Evolutionary conservation across 2,329 filamentous ascomycete genomes (phyloP).

Genomic region (Pseudonectria foliicola): DNA sequence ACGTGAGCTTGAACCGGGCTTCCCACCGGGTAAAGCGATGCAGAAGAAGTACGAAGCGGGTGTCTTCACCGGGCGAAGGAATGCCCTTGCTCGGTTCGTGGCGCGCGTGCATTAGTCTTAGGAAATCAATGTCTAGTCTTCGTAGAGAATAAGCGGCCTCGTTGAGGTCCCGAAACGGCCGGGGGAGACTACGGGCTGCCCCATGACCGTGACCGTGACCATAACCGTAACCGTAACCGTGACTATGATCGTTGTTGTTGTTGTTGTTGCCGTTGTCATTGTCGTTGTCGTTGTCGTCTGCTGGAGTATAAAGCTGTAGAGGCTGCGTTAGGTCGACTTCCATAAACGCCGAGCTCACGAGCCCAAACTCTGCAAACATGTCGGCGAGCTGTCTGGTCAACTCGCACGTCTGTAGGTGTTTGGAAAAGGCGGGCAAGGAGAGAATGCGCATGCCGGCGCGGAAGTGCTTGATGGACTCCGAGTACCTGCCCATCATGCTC

Average conservation of each 20-base stretch:
- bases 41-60: conserved; percentile 8
- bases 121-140: conserved; percentile 6
- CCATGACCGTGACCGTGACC: too few species aligned
- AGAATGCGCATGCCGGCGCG: conserved; percentile 10
- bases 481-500: conserved; percentile 14
- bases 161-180: conserved; percentile 11
- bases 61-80: conserved; percentile 1
- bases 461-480: conserved; percentile 14
- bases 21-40: too few species aligned
- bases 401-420: conserved; percentile 1
- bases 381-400: conserved; percentile 11
- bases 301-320: conserved; percentile 5
- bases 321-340: conserved; percentile 1
- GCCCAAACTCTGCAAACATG: conserved; percentile 12
- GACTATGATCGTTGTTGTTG: too few species aligned
- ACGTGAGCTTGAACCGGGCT: too few species aligned
- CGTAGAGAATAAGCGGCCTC: conserved; percentile 9
- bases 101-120: neutral
- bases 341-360: conserved; percentile 15
- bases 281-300: neutral
- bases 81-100: conserved; percentile 2
- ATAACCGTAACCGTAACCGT: too few species aligned
- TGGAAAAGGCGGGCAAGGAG: conserved; percentile 1
- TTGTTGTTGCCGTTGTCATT: neutral
- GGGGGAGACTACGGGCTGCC: too few species aligned